A percentile compares a stretch with the other conserved stretches of the same genome.
These are phyloP conservation scores for Penicillium silybi DNA, from an alignment of 495 filamentous ascomycete species.

Conservation along the genomic window DNA sequence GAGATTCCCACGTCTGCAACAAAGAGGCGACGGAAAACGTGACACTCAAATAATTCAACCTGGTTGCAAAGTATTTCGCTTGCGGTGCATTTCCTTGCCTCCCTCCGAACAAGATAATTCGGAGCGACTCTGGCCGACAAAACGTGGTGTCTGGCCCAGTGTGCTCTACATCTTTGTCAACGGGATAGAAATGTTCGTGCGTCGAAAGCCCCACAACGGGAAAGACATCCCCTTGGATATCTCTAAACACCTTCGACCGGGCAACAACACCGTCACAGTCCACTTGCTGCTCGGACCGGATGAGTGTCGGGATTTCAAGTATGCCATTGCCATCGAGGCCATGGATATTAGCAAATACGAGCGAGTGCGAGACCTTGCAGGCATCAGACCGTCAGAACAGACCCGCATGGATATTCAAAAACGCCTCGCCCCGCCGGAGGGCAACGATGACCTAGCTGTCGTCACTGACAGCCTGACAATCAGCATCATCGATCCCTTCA, in stretches of 20 bases:
- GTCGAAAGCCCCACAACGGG: constrained; percentile 62
- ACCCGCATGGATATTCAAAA: constrained; percentile 34
- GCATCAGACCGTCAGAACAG: constrained; percentile 21
- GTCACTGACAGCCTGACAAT: constrained; percentile 62
- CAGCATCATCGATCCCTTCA: constrained; percentile 74
- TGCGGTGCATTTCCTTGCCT: constrained; percentile 41
- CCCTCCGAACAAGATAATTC: constrained; percentile 8
- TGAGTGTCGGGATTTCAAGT: constrained; percentile 34
- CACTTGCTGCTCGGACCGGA: constrained; percentile 41
- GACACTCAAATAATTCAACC: constrained; percentile 17
- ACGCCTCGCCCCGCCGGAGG: constrained; percentile 30
- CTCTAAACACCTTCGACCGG: constrained; percentile 47
- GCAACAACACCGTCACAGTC: constrained; percentile 57
- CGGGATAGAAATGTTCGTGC: constrained; percentile 47
- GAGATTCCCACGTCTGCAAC: constrained; percentile 15
- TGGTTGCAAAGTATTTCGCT: constrained; percentile 34
- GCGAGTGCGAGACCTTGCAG: constrained; percentile 41
- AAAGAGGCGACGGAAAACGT: constrained; percentile 6
- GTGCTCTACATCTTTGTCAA: constrained; percentile 71
- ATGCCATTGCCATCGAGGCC: constrained; percentile 59
- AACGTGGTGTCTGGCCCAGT: constrained; percentile 67
- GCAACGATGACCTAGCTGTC: constrained; percentile 67
- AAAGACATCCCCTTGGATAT: constrained; percentile 76
- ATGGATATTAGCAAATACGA: constrained; percentile 52
- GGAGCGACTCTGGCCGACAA: constrained; percentile 54